Conservation (phyloP, 768 basidiomycete species). For the Lactarius quietus region DNA sequence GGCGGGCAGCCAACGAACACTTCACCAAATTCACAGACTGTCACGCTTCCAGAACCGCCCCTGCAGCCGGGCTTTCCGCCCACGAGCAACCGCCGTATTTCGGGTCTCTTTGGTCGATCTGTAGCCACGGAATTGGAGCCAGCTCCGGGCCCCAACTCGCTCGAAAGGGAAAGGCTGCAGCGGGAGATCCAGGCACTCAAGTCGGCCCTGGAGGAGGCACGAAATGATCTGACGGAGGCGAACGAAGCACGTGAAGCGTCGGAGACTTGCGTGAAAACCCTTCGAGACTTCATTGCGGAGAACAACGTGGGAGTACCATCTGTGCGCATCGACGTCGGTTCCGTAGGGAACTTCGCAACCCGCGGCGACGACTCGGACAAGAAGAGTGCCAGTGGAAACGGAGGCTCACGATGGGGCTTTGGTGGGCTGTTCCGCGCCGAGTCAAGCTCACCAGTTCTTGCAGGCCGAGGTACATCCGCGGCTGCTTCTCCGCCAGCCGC, state of each 20-base stretch:
- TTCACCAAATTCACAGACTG: conserved; percentile 17
- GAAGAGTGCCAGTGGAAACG: conserved; percentile 24
- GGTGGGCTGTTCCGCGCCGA: conserved; percentile 24
- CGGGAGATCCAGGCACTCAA: conserved; percentile 56
- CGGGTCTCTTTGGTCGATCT: conserved; percentile 51
- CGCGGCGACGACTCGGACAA: conserved; percentile 21
- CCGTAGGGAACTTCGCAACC: conserved; percentile 12
- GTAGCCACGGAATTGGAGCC: conserved; percentile 43
- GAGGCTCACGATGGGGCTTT: conserved; percentile 26
- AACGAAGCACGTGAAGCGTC: conserved; percentile 86
- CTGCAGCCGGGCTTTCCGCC: conserved; percentile 29
- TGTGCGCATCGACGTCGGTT: conserved; percentile 21
- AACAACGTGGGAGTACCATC: conserved; percentile 54
- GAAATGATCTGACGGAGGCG: conserved; percentile 67
- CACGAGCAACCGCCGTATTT: conserved; percentile 39
- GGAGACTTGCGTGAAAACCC: conserved; percentile 75
- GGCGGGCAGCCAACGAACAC: conserved; percentile 31
- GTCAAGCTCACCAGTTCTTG: conserved; percentile 10
- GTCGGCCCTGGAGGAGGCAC: conserved; percentile 57
- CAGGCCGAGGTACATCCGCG: conserved; percentile 11
- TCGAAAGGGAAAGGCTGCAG: conserved; percentile 55
- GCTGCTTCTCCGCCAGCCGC: conserved; percentile 11
- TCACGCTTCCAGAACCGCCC: conserved; percentile 26
- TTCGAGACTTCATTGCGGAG: conserved; percentile 79
- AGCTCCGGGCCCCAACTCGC: not conserved